Conservation (phyloP, 164 flowering plant genomes). For the Hamamelis virginiana region DNA sequence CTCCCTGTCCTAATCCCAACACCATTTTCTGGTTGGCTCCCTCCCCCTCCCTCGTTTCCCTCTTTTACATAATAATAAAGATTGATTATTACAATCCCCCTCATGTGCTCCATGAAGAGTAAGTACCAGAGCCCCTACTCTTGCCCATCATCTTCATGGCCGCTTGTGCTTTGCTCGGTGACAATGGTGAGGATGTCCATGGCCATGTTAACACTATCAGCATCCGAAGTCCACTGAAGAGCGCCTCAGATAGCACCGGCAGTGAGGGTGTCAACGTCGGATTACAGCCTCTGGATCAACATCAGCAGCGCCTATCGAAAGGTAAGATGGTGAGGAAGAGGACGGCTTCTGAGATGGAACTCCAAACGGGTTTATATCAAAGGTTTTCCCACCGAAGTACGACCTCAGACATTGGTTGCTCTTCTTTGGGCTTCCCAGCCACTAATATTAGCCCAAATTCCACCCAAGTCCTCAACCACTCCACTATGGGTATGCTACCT, state of each 20-base stretch:
- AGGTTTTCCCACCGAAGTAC: conserved; percentile 34
- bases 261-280: background rate
- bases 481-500: conserved; percentile 37
- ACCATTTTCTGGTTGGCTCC: conserved; percentile 55
- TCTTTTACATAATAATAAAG: background rate
- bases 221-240: conserved; percentile 14
- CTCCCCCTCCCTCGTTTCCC: no score
- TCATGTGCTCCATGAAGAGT: background rate
- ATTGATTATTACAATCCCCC: no score
- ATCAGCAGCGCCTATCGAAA: background rate
- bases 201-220: conserved; percentile 10
- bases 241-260: conserved; percentile 14
- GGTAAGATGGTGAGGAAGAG: conserved; percentile 70
- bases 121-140: background rate
- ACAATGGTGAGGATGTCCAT: conserved; percentile 5
- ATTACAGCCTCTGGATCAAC: background rate
- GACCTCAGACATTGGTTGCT: conserved; percentile 11
- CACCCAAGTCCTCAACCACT: conserved; percentile 35
- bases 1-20: conserved; percentile 45
- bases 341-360: conserved; percentile 68
- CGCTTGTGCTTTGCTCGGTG: conserved; percentile 29
- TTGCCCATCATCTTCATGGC: conserved; percentile 41
- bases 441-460: conserved; percentile 3
- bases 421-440: conserved; percentile 1
- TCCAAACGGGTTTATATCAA: conserved; percentile 9